Conservation (phyloP, 768 basidiomycete genomes). For the Phanerochaete carnosa region DNA sequence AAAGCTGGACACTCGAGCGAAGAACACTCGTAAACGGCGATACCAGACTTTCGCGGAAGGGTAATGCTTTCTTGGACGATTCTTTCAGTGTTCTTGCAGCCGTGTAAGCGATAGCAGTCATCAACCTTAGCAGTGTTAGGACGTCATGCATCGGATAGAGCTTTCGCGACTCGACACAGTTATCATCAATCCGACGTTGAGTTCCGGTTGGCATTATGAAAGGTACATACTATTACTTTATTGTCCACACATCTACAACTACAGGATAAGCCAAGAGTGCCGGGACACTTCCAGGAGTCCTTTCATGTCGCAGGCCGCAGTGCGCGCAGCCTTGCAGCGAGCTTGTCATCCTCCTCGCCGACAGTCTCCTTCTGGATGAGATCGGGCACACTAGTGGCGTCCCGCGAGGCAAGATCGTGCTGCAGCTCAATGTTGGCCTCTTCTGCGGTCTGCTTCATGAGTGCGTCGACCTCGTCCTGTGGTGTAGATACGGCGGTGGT, state of each 20-base stretch:
- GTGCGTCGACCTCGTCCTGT: slow-evolving; percentile 92
- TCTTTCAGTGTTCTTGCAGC: no score
- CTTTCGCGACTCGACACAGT: no score
- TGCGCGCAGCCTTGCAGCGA: slow-evolving; percentile 87
- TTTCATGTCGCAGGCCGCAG: slow-evolving; percentile 68
- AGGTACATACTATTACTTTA: background rate
- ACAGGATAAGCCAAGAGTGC: background rate
- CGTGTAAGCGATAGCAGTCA: no score
- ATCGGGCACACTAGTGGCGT: slow-evolving; percentile 57
- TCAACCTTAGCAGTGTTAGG: no score
- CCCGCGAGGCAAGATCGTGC: slow-evolving; percentile 78
- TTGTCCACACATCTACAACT: background rate
- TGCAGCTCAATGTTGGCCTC: slow-evolving; percentile 95
- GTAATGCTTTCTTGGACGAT: no score
- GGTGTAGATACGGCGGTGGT: slow-evolving; percentile 93
- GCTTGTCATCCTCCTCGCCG: slow-evolving; percentile 73
- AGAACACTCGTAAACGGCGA: no score
- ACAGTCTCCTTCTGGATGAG: slow-evolving; percentile 44
- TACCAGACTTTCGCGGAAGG: no score
- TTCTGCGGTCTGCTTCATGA: slow-evolving; percentile 93
- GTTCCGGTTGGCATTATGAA: background rate
- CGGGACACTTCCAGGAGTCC: background rate
- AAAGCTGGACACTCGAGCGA: no score
- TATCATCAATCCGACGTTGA: no score
- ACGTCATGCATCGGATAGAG: no score